Evolutionary conservation across 352 stramenopile species (phyloP), one percentile per base, ranked within the genome.

Genomic region (Pythium coloratum): DNA sequence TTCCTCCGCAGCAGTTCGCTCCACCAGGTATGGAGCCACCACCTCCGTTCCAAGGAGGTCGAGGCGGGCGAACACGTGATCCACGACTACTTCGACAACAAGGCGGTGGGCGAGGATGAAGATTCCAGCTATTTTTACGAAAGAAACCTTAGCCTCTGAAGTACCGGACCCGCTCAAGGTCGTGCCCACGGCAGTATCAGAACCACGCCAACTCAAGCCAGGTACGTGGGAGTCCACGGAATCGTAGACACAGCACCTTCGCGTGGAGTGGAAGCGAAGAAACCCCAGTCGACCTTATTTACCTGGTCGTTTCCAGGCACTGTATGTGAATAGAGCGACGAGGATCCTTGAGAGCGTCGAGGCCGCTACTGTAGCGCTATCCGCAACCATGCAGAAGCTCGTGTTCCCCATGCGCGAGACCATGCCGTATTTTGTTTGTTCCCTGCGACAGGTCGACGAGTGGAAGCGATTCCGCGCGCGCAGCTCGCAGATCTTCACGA

Each of bases 351-450:
- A 18, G 13, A 40, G 1, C 38, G 38, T 44, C 38, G 8, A 16
- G 6, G 34, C 34, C 13, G 40, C 40, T 5, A 24, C n/a, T 34
- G 32, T 16, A 7, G 42, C 24, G 34, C 59, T n/a, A 51, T n/a
- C 14, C 3, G 13, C 2, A 1, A 58, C 13, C 12, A 71, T 76
- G 65, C 76, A 88, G 59, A 83, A 83, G 53, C 74, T 89, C 40
- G 74, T 84, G 24, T 88, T 84, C 62, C 71, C 80, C 6, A 87
- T 90, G 76, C 74, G 83, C 26, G 83, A 92, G 24, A 83, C 83
- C 1, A 94, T 93, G 81, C 82, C 86, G n/a, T 80, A 92, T 49
- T 94, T 93, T 57, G 82, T 95, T 62, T 82, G 80, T 38, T 81
- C 81, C 14, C 70, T 93, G 57, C 82, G 83, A 10, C 65, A 76